phyloP scores from a whole-genome alignment of 2,329 filamentous ascomycete species.

The Penicillium capsulatum region DNA sequence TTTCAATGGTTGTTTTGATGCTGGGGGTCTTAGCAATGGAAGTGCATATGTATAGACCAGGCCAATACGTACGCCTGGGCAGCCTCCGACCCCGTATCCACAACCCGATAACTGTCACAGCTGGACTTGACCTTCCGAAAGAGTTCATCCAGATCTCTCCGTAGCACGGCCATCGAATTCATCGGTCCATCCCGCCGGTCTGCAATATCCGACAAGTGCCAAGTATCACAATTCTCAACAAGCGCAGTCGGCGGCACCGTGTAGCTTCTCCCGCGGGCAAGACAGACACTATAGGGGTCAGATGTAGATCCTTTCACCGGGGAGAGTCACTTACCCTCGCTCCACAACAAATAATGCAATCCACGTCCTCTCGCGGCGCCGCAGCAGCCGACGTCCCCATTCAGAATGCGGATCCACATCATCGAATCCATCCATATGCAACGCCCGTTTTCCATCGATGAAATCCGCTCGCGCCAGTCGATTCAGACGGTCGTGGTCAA shows the following conservation, averaged over 20 bases:
- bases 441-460: conserved; percentile 61
- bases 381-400: conserved; percentile 57
- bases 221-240: conserved; percentile 63
- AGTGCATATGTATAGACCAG: too few species aligned
- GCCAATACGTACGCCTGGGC: conserved; percentile 27
- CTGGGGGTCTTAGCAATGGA: conserved; percentile 17
- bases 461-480: conserved; percentile 62
- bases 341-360: conserved; percentile 69
- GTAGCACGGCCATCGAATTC: conserved; percentile 65
- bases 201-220: conserved; percentile 61
- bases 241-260: conserved; percentile 63
- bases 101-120: conserved; percentile 35
- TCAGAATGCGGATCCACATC: conserved; percentile 59
- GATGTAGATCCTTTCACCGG: background rate
- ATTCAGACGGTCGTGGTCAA: conserved; percentile 45
- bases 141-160: conserved; percentile 54
- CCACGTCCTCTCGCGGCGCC: conserved; percentile 66
- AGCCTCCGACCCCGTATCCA: conserved; percentile 30
- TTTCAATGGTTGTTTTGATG: conserved; percentile 59
- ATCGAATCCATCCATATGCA: conserved; percentile 64
- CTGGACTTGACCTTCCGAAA: conserved; percentile 33
- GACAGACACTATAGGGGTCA: conserved; percentile 51
- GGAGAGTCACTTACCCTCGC: conserved; percentile 49
- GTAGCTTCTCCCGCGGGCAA: conserved; percentile 65
- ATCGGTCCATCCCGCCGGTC: conserved; percentile 67